Evolutionary conservation across 129 eudicot species (phyloP), one percentile per base, ranked within the genome.

Genomic region (Chrysanthemum lavandulifolium): DNA sequence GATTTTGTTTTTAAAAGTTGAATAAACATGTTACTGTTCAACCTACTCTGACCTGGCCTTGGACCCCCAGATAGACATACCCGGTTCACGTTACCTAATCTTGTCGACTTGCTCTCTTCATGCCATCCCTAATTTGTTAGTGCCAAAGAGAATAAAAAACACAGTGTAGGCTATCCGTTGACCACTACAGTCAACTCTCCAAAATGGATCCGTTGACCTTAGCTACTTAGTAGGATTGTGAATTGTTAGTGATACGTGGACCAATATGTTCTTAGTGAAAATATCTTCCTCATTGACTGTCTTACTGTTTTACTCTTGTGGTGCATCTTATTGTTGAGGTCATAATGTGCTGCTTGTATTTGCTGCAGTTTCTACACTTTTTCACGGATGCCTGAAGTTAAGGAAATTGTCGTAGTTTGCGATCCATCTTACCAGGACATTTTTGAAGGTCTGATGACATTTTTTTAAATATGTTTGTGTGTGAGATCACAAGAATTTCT

Each of bases 321-420:
- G 79, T 73, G 51, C 61, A 63, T 63, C 25, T 62, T 62, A 52
- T 36, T 23, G 15, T 74, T 62, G 54, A 5, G 70, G 43, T 51
- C 77, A 31, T 36, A 36, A 29, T 59, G 21, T 50, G 54, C 29
- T 73, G 61, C 79, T 67, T 36, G 58, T 19, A 61, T 31, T 57
- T 18, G 16, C 52, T 88, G 91, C 94, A 95, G 99, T 81, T 88
- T 95, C 80, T 88, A 86, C 84, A 91, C 94, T 50, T 91, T 95
- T 81, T 88, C 97, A n/a, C 72, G 43, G 66, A 84, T 95, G 96
- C 88, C 84, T 50, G 90, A 95, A 79, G 95, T 95, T 69, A 95
- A 85, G 83, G 99, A 95, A 81, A 91, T 95, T 47, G 82, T 95
- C 76, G 99, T 95, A n/a, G 99, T 95, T 71, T 95, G 99, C 69